Evolutionary conservation across 2,329 filamentous ascomycete species (phyloP).

Genomic region (Apiospora pterosperma): DNA sequence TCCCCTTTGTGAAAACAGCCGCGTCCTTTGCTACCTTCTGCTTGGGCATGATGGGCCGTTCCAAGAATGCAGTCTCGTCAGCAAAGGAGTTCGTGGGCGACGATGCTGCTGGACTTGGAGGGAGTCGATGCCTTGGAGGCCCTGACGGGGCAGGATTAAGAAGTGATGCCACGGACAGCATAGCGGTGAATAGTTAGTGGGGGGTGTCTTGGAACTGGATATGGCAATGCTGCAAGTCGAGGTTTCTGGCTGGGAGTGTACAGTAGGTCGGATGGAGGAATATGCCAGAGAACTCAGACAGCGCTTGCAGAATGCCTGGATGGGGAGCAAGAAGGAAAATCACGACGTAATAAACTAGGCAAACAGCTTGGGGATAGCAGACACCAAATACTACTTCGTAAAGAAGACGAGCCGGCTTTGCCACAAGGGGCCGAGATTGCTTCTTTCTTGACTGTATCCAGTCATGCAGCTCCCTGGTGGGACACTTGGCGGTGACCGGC

Average conservation of each 20-base stretch:
- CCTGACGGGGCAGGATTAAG: slow-evolving; percentile 58
- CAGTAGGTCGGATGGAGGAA: slow-evolving; percentile 18
- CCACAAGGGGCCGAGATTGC: slow-evolving; percentile 35
- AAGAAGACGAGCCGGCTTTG: slow-evolving; percentile 26
- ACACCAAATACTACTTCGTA: slow-evolving; percentile 25
- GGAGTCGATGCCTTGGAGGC: slow-evolving; percentile 37
- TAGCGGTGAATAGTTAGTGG: slow-evolving; percentile 35
- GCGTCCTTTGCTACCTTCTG: slow-evolving; percentile 65
- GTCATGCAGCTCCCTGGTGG: slow-evolving; percentile 36
- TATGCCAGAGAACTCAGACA: slow-evolving; percentile 30
- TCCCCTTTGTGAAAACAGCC: slow-evolving; percentile 58
- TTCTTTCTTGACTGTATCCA: slow-evolving; percentile 34
- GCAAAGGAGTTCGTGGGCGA: slow-evolving; percentile 31
- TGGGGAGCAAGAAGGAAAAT: slow-evolving; percentile 18
- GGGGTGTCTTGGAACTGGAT: slow-evolving; percentile 35
- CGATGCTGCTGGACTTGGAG: slow-evolving; percentile 36
- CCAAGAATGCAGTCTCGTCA: slow-evolving; percentile 27
- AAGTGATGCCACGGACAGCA: slow-evolving; percentile 64
- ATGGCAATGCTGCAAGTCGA: slow-evolving; percentile 27
- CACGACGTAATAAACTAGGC: slow-evolving; percentile 32
- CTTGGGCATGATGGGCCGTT: slow-evolving; percentile 33
- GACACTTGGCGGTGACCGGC: slow-evolving; percentile 30
- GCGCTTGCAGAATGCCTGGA: slow-evolving; percentile 24
- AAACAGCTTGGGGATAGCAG: slow-evolving; percentile 32
- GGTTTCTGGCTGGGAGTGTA: slow-evolving; percentile 14